These are phyloP conservation scores for Grigorovia transvaalensis DNA, from an alignment of 805 yeast species.

Conservation along the genomic window DNA sequence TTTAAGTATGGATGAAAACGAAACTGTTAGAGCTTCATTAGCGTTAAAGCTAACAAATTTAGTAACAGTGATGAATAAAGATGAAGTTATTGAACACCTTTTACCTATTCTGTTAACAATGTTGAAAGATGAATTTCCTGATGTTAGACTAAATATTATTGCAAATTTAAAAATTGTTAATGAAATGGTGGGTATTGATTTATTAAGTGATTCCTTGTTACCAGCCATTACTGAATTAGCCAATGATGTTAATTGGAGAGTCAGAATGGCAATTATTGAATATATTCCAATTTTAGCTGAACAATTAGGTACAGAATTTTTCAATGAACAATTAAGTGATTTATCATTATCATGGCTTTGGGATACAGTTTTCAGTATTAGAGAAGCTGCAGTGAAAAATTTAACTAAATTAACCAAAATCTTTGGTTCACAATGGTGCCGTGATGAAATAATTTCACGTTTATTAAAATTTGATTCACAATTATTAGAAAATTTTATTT, in stretches of 20 bases:
- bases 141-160: conserved; percentile 88
- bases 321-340: conserved; percentile 82
- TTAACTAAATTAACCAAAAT: conserved; percentile 69
- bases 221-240: conserved; percentile 97
- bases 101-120: conserved; percentile 83
- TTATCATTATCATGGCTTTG: conserved; percentile 96
- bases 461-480: conserved; percentile 41
- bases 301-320: conserved; percentile 86
- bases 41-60: conserved; percentile 81
- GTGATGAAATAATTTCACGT: conserved; percentile 68
- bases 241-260: conserved; percentile 96
- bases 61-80: conserved; percentile 78
- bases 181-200: conserved; percentile 85
- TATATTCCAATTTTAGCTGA: conserved; percentile 91
- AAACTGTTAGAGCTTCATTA: conserved; percentile 84
- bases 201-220: conserved; percentile 72
- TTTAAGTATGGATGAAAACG: conserved; percentile 83
- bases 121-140: conserved; percentile 96
- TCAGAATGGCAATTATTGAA: conserved; percentile 90
- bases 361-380: conserved; percentile 93
- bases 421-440: conserved; percentile 92
- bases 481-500: conserved; percentile 58
- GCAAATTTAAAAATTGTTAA: conserved; percentile 86
- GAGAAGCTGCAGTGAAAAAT: conserved; percentile 91
- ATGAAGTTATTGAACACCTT: conserved; percentile 68